A percentile compares a stretch with the other conserved stretches of the same genome.
phyloP scores from a whole-genome alignment of 2,329 filamentous ascomycete species.

The Thielaviopsis euricoi region DNA sequence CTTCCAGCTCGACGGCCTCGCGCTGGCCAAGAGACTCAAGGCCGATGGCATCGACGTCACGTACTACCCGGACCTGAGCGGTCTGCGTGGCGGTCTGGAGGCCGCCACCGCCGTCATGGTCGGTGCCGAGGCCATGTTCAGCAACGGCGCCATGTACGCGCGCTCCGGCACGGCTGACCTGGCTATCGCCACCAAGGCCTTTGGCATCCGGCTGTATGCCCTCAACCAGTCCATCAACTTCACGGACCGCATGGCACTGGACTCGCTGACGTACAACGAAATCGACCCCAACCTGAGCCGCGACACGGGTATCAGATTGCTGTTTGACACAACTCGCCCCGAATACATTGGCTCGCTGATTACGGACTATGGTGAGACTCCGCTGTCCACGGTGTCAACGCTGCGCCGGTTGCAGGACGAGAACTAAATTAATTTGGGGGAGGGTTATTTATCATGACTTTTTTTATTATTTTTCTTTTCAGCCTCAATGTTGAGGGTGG shows the following conservation, averaged over 20 bases:
- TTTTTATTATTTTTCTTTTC: too few relatives aligned
- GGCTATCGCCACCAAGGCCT: conserved; percentile 63
- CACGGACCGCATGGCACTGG: conserved; percentile 66
- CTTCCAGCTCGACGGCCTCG: conserved; percentile 33
- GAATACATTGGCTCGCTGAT: conserved; percentile 78
- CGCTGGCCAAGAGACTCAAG: conserved; percentile 51
- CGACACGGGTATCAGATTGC: conserved; percentile 40
- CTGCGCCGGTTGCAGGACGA: conserved; percentile 13
- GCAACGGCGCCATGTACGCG: conserved; percentile 80
- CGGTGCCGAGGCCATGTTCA: conserved; percentile 87
- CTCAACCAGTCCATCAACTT: conserved; percentile 95
- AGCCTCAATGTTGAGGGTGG: neutral
- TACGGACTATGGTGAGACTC: conserved; percentile 57
- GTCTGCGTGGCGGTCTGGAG: conserved; percentile 56
- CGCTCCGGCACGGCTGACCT: conserved; percentile 75
- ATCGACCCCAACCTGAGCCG: conserved; percentile 58
- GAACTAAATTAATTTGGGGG: neutral
- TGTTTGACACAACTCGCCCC: conserved; percentile 85
- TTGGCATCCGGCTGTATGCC: conserved; percentile 67
- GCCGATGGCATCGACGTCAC: conserved; percentile 57
- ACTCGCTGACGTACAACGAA: conserved; percentile 90
- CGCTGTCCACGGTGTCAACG: conserved; percentile 9
- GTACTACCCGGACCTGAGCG: conserved; percentile 64
- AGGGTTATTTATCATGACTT: too few relatives aligned
- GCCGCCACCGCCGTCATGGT: conserved; percentile 59